Evolutionary conservation across 805 yeast genomes (phyloP).

Genomic region (Candida dendrica): DNA sequence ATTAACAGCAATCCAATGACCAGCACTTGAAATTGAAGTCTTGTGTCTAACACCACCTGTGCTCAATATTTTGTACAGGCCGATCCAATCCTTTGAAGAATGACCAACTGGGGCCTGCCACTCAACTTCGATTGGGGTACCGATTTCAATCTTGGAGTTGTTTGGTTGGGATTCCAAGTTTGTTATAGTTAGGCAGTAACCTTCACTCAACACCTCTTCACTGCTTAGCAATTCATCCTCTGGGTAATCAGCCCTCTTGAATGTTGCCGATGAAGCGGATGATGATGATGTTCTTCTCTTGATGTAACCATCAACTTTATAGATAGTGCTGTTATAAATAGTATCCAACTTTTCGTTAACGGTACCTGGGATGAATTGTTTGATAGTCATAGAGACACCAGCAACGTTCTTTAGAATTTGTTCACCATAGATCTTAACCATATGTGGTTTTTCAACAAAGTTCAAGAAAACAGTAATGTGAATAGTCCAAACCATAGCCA

Average conservation of each 20-base stretch:
- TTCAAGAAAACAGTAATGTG: conserved; percentile 62
- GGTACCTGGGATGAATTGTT: conserved; percentile 28
- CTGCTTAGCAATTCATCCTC: conserved; percentile 23
- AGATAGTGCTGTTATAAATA: conserved; percentile 34
- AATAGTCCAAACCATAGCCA: conserved; percentile 59
- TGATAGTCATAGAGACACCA: conserved; percentile 28
- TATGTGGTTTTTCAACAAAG: conserved; percentile 71
- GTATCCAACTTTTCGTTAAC: conserved; percentile 36
- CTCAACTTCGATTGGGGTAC: conserved; percentile 43
- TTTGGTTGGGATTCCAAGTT: conserved; percentile 11
- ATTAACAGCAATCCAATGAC: conserved; percentile 55
- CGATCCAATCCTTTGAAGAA: conserved; percentile 64
- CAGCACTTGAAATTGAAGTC: conserved; percentile 55
- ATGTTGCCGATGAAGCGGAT: conserved; percentile 6
- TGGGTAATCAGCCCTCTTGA: conserved; percentile 21
- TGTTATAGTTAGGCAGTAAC: conserved; percentile 21
- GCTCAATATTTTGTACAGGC: conserved; percentile 57
- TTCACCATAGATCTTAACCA: conserved; percentile 70
- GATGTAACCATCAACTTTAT: conserved; percentile 23
- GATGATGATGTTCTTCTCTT: conserved; percentile 19
- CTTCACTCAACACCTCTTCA: conserved; percentile 22
- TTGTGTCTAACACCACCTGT: conserved; percentile 47
- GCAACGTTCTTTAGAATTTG: conserved; percentile 49
- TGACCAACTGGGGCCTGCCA: conserved; percentile 50
- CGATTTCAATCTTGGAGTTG: conserved; percentile 28